Conservation (phyloP, 164 flowering plant species). For the Magnolia sinica region DNA sequence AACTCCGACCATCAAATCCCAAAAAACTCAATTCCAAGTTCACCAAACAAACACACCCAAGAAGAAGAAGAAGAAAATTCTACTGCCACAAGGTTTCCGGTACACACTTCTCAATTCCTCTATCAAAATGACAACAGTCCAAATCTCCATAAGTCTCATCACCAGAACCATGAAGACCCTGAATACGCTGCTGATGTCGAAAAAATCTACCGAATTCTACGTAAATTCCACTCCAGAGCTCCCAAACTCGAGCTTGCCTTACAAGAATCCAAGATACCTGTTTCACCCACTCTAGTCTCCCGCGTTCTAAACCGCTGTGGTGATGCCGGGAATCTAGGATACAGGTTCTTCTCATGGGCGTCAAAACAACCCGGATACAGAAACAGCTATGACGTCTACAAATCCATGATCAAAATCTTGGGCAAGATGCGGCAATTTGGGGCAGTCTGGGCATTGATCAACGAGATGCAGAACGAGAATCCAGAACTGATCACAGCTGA, state of each 20-base stretch:
- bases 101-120: not conserved
- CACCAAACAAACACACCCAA: not conserved
- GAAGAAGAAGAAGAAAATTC: slow-evolving; percentile 2
- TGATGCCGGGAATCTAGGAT: slow-evolving; percentile 85
- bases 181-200: slow-evolving; percentile 59
- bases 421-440: slow-evolving; percentile 90
- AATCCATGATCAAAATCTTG: slow-evolving; percentile 63
- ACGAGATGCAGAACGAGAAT: slow-evolving; percentile 74
- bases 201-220: slow-evolving; percentile 59
- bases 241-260: slow-evolving; percentile 83
- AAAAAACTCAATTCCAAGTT: not conserved
- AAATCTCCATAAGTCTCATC: not conserved
- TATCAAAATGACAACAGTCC: not conserved
- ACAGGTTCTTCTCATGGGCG: slow-evolving; percentile 74
- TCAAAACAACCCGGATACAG: slow-evolving; percentile 72
- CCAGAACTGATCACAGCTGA: slow-evolving; percentile 58
- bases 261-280: slow-evolving; percentile 46
- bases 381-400: slow-evolving; percentile 72
- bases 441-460: slow-evolving; percentile 86
- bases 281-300: slow-evolving; percentile 57
- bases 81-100: not conserved
- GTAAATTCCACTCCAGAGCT: slow-evolving; percentile 67
- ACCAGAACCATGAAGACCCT: slow-evolving; percentile 25
- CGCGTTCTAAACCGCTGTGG: slow-evolving; percentile 81
- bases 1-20: not conserved